A percentile compares a stretch with the other conserved stretches of the same genome.
Conservation (phyloP, 2,329 filamentous ascomycete species). For the Xylariaceae sp. region DNA sequence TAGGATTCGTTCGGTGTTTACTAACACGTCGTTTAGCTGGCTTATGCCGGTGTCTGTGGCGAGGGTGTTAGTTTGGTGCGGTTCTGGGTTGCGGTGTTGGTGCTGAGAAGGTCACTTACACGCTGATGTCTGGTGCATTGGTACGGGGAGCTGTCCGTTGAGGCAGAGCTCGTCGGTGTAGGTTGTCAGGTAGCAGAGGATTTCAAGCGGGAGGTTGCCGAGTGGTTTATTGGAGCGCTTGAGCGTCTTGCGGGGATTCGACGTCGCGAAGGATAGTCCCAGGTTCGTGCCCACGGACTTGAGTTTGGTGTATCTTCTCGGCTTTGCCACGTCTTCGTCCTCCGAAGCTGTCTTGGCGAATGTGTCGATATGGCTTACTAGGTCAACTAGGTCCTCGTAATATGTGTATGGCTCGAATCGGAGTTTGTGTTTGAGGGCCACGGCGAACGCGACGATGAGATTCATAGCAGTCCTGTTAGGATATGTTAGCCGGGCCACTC, state of each 20-base stretch:
- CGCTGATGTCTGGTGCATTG: slow-evolving; percentile 57
- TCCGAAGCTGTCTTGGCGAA: slow-evolving; percentile 58
- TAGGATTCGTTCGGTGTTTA: slow-evolving; percentile 71
- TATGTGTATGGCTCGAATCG: slow-evolving; percentile 78
- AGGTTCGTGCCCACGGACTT: slow-evolving; percentile 68
- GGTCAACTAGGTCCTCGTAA: slow-evolving; percentile 67
- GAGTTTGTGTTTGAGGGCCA: slow-evolving; percentile 74
- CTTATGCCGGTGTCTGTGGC: slow-evolving; percentile 53
- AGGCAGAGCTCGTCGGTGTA: slow-evolving; percentile 60
- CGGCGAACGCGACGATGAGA: slow-evolving; percentile 71
- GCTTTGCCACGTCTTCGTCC: slow-evolving; percentile 39
- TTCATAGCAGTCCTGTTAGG: slow-evolving; percentile 60
- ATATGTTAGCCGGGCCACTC: slow-evolving; percentile 6
- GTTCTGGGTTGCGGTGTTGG: too few species aligned
- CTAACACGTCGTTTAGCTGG: slow-evolving; percentile 66
- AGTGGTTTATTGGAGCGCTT: slow-evolving; percentile 69
- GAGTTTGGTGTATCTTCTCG: slow-evolving; percentile 47
- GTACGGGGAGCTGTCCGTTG: slow-evolving; percentile 51
- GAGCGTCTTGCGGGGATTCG: slow-evolving; percentile 72
- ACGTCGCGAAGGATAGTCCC: slow-evolving; percentile 70
- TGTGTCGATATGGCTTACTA: slow-evolving; percentile 69
- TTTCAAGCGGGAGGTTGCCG: slow-evolving; percentile 79
- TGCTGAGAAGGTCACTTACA: too few species aligned
- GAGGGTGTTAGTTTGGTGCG: slow-evolving; percentile 7
- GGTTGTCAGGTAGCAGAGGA: slow-evolving; percentile 66